Conservation (phyloP, 768 basidiomycete genomes). For the Lactifluus piperatus region DNA sequence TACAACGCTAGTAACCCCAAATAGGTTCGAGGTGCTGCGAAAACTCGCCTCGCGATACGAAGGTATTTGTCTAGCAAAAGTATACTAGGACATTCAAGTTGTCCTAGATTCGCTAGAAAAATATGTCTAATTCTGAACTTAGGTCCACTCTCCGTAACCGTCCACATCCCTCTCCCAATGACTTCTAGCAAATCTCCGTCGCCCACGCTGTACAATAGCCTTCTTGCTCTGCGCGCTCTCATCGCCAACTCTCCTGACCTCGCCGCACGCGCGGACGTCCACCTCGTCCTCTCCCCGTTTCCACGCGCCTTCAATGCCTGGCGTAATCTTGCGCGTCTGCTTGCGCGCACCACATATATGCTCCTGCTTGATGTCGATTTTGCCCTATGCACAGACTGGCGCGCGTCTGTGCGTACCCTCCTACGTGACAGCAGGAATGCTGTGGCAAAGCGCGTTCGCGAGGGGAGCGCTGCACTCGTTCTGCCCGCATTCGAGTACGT, state of each 20-base stretch:
- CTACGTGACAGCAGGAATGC: conserved; percentile 5
- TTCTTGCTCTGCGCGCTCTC: conserved; percentile 56
- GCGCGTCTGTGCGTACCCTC: conserved; percentile 38
- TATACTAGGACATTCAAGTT: not conserved
- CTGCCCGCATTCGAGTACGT: conserved; percentile 80
- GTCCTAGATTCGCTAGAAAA: not conserved
- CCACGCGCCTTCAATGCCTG: conserved; percentile 64
- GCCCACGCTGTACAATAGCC: conserved; percentile 31
- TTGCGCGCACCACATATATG: conserved; percentile 74
- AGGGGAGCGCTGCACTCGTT: conserved; percentile 64
- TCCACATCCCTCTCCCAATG: conserved; percentile 55
- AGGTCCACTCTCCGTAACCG: conserved; percentile 82
- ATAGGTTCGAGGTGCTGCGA: conserved; percentile 64
- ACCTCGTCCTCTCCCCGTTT: conserved; percentile 74
- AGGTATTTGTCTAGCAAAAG: conserved; percentile 37
- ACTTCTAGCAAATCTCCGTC: conserved; percentile 29
- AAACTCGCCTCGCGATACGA: conserved; percentile 69
- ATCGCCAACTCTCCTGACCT: conserved; percentile 61
- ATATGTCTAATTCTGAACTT: not conserved
- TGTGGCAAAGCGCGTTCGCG: conserved; percentile 40
- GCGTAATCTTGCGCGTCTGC: conserved; percentile 79
- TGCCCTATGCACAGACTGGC: conserved; percentile 74
- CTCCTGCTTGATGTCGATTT: conserved; percentile 94
- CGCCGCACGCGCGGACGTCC: conserved; percentile 68
- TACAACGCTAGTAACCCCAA: conserved; percentile 75